These are phyloP conservation scores for Pythium angustatum DNA, from an alignment of 352 stramenopile species.

Conservation along the genomic window DNA sequence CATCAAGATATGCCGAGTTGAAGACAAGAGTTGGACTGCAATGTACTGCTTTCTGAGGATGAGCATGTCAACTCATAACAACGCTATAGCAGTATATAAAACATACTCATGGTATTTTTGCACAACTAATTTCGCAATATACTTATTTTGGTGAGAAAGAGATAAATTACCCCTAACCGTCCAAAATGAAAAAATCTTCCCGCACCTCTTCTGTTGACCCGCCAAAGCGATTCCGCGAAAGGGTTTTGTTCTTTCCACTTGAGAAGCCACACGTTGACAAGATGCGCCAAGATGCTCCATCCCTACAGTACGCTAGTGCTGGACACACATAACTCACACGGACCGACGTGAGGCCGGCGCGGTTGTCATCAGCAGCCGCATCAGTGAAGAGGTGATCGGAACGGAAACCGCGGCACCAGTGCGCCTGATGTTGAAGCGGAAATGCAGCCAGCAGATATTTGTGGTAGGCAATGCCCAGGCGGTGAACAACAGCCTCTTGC, in stretches of 20 bases:
- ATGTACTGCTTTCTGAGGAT: background rate
- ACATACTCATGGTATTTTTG: too few species aligned
- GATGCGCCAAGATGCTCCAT: too few species aligned
- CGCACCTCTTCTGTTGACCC: slow-evolving; percentile 3
- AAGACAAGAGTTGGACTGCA: slow-evolving; percentile 26
- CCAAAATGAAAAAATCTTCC: background rate
- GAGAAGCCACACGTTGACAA: too few species aligned
- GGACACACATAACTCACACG: background rate
- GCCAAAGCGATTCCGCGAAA: background rate
- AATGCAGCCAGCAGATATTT: background rate
- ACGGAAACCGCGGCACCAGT: background rate
- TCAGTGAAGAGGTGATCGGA: background rate
- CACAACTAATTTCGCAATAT: too few species aligned
- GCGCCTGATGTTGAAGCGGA: background rate
- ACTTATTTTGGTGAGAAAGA: slow-evolving; percentile 1
- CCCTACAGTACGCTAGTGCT: background rate
- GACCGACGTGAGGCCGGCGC: background rate
- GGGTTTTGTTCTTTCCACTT: background rate
- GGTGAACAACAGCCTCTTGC: background rate
- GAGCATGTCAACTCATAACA: background rate
- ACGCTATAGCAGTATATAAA: slow-evolving; percentile 7
- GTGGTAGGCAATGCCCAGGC: background rate
- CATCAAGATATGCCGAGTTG: slow-evolving; percentile 19
- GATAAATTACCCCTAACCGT: slow-evolving; percentile 12
- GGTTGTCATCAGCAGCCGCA: background rate